A percentile compares a stretch with the other conserved stretches of the same genome.
phyloP scores from a whole-genome alignment of 441 rosid genomes.

The Euphorbia celastroides region DNA sequence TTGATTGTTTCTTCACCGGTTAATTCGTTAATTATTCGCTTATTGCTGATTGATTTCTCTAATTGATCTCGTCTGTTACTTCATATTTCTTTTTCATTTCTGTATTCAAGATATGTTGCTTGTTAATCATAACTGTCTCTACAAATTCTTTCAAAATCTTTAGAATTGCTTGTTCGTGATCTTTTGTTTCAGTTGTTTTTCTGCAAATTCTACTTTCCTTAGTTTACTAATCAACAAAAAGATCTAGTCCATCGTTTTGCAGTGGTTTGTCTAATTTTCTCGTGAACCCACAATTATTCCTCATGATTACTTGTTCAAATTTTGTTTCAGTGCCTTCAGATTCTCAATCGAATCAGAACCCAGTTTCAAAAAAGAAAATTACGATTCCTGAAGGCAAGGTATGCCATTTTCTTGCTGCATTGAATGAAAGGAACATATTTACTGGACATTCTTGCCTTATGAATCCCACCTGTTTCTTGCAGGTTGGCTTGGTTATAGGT shows the following conservation, averaged over 20 bases:
- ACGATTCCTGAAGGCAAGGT: constrained; percentile 29
- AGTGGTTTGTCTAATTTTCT: no score
- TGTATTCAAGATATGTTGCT: background rate
- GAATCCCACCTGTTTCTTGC: background rate
- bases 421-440: background rate
- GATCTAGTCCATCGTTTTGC: background rate
- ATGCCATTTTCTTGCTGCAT: background rate
- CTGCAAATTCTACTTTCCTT: no score
- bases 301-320: background rate
- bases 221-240: no score
- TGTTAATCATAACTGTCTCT: background rate
- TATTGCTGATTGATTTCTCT: background rate
- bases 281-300: no score
- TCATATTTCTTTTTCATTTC: background rate
- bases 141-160: background rate
- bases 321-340: constrained; percentile 11
- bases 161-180: background rate
- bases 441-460: background rate
- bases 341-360: constrained; percentile 9
- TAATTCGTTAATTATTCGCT: background rate
- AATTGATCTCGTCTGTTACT: background rate
- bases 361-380: constrained; percentile 18
- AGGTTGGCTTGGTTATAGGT: constrained; percentile 30
- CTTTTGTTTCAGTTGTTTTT: no score
- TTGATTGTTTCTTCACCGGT: background rate